Evolutionary conservation across 495 filamentous ascomycete genomes (phyloP).

Genomic region (Penicillium roqueforti): DNA sequence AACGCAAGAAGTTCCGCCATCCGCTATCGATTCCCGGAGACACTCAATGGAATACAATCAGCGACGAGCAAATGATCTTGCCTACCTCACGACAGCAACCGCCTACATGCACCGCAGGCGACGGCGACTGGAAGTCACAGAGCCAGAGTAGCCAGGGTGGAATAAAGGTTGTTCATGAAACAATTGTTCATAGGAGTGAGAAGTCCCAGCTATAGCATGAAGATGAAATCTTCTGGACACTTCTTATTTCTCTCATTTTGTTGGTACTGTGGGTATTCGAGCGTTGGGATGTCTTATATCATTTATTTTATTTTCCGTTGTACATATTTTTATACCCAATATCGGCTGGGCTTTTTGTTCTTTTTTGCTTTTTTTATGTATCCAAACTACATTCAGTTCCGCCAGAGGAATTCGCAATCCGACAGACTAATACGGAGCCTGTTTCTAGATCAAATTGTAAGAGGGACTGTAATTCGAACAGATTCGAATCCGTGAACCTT

Average conservation of each 20-base stretch:
- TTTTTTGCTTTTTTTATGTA: neutral
- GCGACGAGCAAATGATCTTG: slow-evolving; percentile 41
- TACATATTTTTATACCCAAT: neutral
- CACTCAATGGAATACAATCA: slow-evolving; percentile 35
- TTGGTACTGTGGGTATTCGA: neutral
- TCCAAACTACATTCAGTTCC: neutral
- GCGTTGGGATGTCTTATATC: neutral
- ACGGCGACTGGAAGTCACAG: slow-evolving; percentile 23
- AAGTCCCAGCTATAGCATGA: slow-evolving; percentile 12
- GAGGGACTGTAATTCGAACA: neutral
- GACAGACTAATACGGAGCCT: neutral
- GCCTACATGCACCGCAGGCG: slow-evolving; percentile 23
- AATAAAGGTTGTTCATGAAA: slow-evolving; percentile 31
- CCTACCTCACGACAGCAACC: slow-evolving; percentile 27
- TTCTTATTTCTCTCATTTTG: neutral
- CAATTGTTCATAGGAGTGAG: slow-evolving; percentile 27
- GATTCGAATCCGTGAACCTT: neutral
- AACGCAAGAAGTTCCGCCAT: slow-evolving; percentile 36
- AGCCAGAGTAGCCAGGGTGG: slow-evolving; percentile 25
- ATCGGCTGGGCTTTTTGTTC: neutral
- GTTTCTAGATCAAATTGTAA: neutral
- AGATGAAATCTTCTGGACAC: neutral
- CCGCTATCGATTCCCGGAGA: slow-evolving; percentile 38
- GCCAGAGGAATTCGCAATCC: neutral
- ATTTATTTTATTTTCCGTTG: neutral